A percentile compares a stretch with the other conserved stretches of the same genome.
phyloP scores from a whole-genome alignment of 1,284 basidiomycete species.

The Moesziomyces sp. region DNA sequence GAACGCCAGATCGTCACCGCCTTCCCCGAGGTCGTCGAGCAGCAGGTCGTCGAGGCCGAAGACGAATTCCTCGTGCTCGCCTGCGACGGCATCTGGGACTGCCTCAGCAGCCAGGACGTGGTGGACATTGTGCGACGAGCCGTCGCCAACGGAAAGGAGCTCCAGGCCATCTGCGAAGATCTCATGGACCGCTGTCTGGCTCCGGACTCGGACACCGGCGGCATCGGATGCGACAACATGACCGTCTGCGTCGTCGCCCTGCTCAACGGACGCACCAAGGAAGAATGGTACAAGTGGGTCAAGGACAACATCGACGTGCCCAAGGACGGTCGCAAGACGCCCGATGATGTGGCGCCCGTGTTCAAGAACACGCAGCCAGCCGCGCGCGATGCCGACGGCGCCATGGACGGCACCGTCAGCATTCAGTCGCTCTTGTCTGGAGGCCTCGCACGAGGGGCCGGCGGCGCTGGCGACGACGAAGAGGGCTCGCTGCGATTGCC shows the following conservation, averaged over 20 bases:
- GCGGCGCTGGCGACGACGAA: slow-evolving; percentile 42
- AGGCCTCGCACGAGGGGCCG: slow-evolving; percentile 53
- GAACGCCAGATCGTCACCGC: slow-evolving; percentile 96
- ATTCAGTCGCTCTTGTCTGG: slow-evolving; percentile 63
- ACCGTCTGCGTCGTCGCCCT: slow-evolving; percentile 91
- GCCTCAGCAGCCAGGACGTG: slow-evolving; percentile 90
- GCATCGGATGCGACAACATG: slow-evolving; percentile 99
- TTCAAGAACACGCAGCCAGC: slow-evolving; percentile 71
- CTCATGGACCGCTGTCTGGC: slow-evolving; percentile 94
- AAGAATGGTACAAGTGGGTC: slow-evolving; percentile 94
- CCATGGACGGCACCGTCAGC: slow-evolving; percentile 48
- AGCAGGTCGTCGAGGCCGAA: slow-evolving; percentile 79
- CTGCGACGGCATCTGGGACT: slow-evolving; percentile 99
- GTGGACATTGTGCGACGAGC: slow-evolving; percentile 87
- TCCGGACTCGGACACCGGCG: slow-evolving; percentile 89
- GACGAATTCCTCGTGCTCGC: slow-evolving; percentile 97
- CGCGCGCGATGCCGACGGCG: slow-evolving; percentile 22
- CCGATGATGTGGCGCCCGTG: slow-evolving; percentile 69
- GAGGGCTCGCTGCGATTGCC: slow-evolving; percentile 42
- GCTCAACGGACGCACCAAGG: slow-evolving; percentile 83
- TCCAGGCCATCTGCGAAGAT: slow-evolving; percentile 85
- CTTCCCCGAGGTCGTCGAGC: slow-evolving; percentile 88
- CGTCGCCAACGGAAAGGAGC: slow-evolving; percentile 81
- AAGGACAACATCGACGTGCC: slow-evolving; percentile 80
- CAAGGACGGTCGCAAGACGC: slow-evolving; percentile 79